phyloP scores from a whole-genome alignment of 768 basidiomycete genomes.

The Suillus discolor region DNA sequence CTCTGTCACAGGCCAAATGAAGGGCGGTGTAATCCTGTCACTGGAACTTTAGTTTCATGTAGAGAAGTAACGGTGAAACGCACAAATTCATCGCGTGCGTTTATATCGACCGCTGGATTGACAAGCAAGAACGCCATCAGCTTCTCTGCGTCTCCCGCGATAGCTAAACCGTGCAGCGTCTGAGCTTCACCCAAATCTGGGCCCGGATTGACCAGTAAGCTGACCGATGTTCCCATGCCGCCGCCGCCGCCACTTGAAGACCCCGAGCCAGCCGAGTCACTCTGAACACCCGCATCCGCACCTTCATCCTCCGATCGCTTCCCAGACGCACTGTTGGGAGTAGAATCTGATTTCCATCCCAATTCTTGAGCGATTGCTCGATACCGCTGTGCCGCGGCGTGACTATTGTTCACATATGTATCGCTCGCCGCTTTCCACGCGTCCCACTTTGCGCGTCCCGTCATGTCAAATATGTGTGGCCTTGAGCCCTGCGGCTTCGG shows the following conservation, averaged over 20 bases:
- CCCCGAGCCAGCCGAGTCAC: slow-evolving; percentile 39
- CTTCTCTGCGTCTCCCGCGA: slow-evolving; percentile 52
- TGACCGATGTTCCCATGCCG: slow-evolving; percentile 67
- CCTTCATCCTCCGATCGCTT: slow-evolving; percentile 18
- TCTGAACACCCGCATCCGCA: slow-evolving; percentile 46
- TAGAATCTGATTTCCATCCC: slow-evolving; percentile 60
- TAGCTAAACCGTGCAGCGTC: slow-evolving; percentile 62
- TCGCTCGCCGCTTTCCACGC: slow-evolving; percentile 66
- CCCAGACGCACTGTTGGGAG: slow-evolving; percentile 9
- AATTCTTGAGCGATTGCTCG: slow-evolving; percentile 65
- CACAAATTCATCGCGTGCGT: slow-evolving; percentile 76
- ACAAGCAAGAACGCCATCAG: slow-evolving; percentile 47
- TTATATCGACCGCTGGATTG: slow-evolving; percentile 48
- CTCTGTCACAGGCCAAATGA: slow-evolving; percentile 87
- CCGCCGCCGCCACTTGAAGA: slow-evolving; percentile 30
- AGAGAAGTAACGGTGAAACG: slow-evolving; percentile 28
- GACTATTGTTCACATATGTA: slow-evolving; percentile 42
- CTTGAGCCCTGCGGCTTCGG: slow-evolving; percentile 54
- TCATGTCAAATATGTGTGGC: slow-evolving; percentile 78
- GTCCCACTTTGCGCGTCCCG: slow-evolving; percentile 86
- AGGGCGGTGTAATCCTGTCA: slow-evolving; percentile 84
- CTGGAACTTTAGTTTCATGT: slow-evolving; percentile 8
- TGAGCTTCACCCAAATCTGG: slow-evolving; percentile 41
- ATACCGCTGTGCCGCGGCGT: slow-evolving; percentile 65
- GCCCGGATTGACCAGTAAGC: slow-evolving; percentile 49